Percentiles rank a stretch among this genome's conserved stretches.
These are phyloP conservation scores for Prunus campanulata DNA, from an alignment of 306 rosid genomes.

Conservation along the genomic window DNA sequence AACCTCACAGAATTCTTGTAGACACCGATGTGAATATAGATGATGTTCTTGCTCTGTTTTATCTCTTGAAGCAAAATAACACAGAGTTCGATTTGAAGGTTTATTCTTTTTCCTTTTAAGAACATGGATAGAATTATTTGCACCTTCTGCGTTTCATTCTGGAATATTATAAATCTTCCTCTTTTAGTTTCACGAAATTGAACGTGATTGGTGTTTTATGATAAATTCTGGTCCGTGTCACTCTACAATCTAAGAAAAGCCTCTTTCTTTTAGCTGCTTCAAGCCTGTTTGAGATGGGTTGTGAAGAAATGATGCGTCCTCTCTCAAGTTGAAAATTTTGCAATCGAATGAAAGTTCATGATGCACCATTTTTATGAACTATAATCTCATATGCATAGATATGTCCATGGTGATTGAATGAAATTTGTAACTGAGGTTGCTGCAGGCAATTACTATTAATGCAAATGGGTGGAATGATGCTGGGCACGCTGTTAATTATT, in stretches of 20 bases:
- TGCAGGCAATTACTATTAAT: constrained; percentile 49
- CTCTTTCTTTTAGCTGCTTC: too few relatives aligned
- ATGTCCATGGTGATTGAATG: not conserved
- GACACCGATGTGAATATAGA: constrained; percentile 10
- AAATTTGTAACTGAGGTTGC: not conserved
- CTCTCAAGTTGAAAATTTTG: not conserved
- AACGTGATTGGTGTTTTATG: too few relatives aligned
- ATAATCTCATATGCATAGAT: not conserved
- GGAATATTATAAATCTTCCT: too few relatives aligned
- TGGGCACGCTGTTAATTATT: constrained; percentile 52
- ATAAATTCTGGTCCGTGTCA: too few relatives aligned
- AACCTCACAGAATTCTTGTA: constrained; percentile 10
- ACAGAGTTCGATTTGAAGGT: constrained; percentile 15
- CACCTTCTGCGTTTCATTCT: not conserved
- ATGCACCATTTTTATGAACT: not conserved
- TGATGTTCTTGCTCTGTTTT: constrained; percentile 13
- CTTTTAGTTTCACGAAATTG: too few relatives aligned
- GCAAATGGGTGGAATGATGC: constrained; percentile 65
- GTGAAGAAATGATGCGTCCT: too few relatives aligned
- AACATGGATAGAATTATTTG: too few relatives aligned
- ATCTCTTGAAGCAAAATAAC: constrained; percentile 22
- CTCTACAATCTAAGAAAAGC: too few relatives aligned
- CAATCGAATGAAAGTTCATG: not conserved
- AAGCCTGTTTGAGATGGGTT: too few relatives aligned
- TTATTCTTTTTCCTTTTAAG: not conserved